Evolutionary conservation across 371 early-diverging fungal species (phyloP), one percentile per base, ranked within the genome.

Genomic region (Coemansia sp.): DNA sequence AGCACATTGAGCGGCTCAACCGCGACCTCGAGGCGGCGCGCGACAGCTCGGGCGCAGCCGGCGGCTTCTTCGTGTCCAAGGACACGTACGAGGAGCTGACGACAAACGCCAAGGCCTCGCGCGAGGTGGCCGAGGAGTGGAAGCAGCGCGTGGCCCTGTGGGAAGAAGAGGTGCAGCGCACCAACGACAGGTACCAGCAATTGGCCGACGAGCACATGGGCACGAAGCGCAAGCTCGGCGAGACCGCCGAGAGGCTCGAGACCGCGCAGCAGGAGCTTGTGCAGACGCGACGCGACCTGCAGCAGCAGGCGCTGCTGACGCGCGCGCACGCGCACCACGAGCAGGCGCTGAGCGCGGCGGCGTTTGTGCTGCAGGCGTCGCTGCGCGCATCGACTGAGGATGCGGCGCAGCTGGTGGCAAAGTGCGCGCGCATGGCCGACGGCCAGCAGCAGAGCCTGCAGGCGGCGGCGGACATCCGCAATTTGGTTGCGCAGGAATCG

Each of bases 1-100:
- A 57, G 16, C 81, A 87, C 57, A 88, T 92, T 36, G 87, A 89
- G 51, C 72, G 83, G 43, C 80, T 92, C 5, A 82, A 85, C 60
- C 64, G 68, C 2, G 86, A 88, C 40, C 50, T 88, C 50, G 52
- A 72, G 18, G 77, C 83, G 1, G 62, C 84, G 5, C 77, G 83
- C 18, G 79, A 80, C 4, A 50, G 10, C 7, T 12, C 51, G 18
- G 51, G 51, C 7, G 11, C 51, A 9, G 74, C 67, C 36, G 66
- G 60, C 6, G 67, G 62, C 4, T 66, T 84, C 32, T 82, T 55
- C 18, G 40, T 82, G 6, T 39, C 82, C 0, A 34, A 38, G 32
- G 80, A 83, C 14, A 56, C 67, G 31, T 77, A 83, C 52, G 61
- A 62, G 11, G 64, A 75, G 57, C 50, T 84, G 31, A 54, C 57